Conservation (phyloP, 1,284 basidiomycete genomes). For the Cryptococcus floricola region DNA sequence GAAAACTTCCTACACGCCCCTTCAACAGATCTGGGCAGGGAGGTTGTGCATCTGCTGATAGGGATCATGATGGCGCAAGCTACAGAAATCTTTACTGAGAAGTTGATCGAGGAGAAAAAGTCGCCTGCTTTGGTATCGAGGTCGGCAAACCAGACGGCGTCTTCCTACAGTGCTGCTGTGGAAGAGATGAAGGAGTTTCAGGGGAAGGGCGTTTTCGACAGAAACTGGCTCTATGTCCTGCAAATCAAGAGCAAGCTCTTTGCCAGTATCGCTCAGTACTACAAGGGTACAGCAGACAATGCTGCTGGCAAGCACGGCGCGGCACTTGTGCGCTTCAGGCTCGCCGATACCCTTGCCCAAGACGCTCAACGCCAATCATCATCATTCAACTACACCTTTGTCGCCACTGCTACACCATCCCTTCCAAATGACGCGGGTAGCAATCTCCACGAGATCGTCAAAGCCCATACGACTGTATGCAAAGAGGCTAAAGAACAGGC, state of each 20-base stretch:
- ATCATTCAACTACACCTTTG: constrained; percentile 70
- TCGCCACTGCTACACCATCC: constrained; percentile 67
- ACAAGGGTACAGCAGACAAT: constrained; percentile 75
- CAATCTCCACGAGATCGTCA: constrained; percentile 74
- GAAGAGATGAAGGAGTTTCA: constrained; percentile 95
- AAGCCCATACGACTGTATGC: constrained; percentile 73
- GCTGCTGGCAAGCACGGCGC: constrained; percentile 78
- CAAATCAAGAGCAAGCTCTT: constrained; percentile 90
- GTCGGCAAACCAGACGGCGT: constrained; percentile 77
- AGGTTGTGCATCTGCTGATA: constrained; percentile 89
- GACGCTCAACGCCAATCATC: constrained; percentile 71
- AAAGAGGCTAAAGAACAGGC: constrained; percentile 72
- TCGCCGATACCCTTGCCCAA: constrained; percentile 78
- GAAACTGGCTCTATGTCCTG: constrained; percentile 71
- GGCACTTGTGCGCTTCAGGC: constrained; percentile 71
- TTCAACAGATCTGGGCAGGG: constrained; percentile 89
- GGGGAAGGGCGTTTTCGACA: constrained; percentile 89
- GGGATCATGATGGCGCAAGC: constrained; percentile 86
- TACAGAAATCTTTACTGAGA: constrained; percentile 94
- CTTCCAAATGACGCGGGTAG: constrained; percentile 82
- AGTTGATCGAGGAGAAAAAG: constrained; percentile 88
- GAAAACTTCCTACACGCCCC: constrained; percentile 99
- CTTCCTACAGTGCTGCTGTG: constrained; percentile 69
- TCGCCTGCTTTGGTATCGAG: constrained; percentile 72
- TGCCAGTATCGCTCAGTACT: constrained; percentile 78